Base-by-base conservation (phyloP, 352 stramenopile species). In the Phytopythium aichiense region DNA sequence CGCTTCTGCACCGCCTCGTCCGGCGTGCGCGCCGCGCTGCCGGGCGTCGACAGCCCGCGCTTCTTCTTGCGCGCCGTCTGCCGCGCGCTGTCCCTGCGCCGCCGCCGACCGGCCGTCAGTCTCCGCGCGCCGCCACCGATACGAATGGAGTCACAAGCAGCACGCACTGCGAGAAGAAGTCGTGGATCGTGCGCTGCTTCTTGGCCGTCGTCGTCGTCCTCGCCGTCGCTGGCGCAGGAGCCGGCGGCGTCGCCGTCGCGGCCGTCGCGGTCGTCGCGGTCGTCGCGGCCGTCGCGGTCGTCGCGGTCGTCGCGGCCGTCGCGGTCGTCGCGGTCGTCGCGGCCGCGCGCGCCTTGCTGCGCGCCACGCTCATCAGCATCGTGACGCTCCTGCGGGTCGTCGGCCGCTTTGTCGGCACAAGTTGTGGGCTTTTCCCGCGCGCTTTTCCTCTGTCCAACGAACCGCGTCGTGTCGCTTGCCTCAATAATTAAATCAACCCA, bases 111-210 rank as follows among this genome's bases (percentile, higher is more conserved):
- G 5, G 4, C 4, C 8, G 50, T 56, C 31, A 28, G 50, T 58
- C 20, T 1, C 3, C 38, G 28, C 15, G 20, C 42, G 18, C 16
- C 15, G 6, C 13, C 20, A 48, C 16, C 1, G 7, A 23, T 1
- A 48, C 7, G 6, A 48, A 7, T 9, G 20, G 40, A 15, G 33
- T 38, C 33, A 38, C 4, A 31, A 43, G 5, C 1, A n/a, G 56
- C 16, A 58, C 69, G 55, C 59, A 74, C 70, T 88, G 78, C 4
- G 76, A 74, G 40, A 95, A 95, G 61, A 92, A 95, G 58, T 95
- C 86, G 68, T 91, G 82, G 62, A 95, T 89, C 13, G 83, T 92
- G 31, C 86, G 84, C 71, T 95, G 86, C 64, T 91, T 93, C 73
- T 91, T 91, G 61, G 67, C 58, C 23, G 58, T 57, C 6, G 53